Evolutionary conservation across 163 green algal species (phyloP).

Genomic region (Scenedesmus sp.): DNA sequence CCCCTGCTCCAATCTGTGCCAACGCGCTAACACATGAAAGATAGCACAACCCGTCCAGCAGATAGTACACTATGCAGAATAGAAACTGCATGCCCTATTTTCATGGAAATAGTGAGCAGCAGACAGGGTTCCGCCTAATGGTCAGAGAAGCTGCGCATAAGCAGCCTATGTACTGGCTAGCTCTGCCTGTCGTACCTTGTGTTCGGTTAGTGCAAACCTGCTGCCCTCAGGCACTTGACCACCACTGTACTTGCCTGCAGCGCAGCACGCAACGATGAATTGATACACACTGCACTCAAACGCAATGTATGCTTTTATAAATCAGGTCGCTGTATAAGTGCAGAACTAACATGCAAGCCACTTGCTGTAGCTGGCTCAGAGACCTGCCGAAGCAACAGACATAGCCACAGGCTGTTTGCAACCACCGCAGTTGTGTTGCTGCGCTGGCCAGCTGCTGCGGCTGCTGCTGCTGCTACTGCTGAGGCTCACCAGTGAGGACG

Average conservation of each 20-base stretch:
- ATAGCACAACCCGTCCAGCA: no score
- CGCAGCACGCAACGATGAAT: neutral
- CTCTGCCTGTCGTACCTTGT: constrained; percentile 72
- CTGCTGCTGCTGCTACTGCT: neutral
- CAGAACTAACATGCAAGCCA: no score
- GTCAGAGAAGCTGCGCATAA: no score
- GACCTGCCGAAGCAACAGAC: neutral
- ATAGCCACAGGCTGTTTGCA: neutral
- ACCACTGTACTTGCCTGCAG: constrained; percentile 84
- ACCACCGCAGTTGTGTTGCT: neutral
- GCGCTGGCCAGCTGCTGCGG: neutral
- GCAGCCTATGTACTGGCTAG: no score
- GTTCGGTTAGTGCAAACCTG: constrained; percentile 77
- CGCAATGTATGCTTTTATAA: no score
- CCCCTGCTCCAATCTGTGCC: no score
- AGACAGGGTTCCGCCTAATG: no score
- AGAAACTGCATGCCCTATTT: no score
- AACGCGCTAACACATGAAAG: no score
- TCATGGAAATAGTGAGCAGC: neutral
- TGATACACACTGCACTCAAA: neutral
- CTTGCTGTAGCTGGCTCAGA: no score
- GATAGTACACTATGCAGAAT: no score
- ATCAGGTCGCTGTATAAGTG: no score
- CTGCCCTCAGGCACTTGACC: constrained; percentile 75
- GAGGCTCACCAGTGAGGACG: constrained; percentile 76